A percentile compares a stretch with the other conserved stretches of the same genome.
Evolutionary conservation across 805 yeast genomes (phyloP).

Genomic region (Cyberlindnera americana): DNA sequence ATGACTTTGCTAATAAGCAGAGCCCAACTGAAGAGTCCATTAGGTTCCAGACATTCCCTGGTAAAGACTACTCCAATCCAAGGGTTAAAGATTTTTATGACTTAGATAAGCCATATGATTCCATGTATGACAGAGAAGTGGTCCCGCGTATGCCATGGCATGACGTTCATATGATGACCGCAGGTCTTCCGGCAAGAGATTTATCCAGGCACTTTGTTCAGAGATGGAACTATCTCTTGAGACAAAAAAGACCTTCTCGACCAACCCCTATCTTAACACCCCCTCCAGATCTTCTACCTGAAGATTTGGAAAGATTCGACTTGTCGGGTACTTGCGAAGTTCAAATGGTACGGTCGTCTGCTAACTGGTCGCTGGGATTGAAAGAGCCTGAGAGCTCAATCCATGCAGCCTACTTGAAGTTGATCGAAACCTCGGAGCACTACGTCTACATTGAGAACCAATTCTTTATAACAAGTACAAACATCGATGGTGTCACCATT

Average conservation of each 20-base stretch:
- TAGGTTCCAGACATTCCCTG: constrained; percentile 71
- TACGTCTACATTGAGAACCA: constrained; percentile 94
- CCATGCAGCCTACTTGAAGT: constrained; percentile 85
- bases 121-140: constrained; percentile 78
- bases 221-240: constrained; percentile 90
- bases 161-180: constrained; percentile 93
- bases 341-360: constrained; percentile 84
- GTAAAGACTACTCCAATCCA: constrained; percentile 96
- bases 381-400: constrained; percentile 83
- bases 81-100: constrained; percentile 82
- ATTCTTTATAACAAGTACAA: constrained; percentile 88
- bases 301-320: constrained; percentile 54
- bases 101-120: constrained; percentile 82
- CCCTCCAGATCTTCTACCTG: constrained; percentile 78
- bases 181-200: constrained; percentile 94
- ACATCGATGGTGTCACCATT: constrained; percentile 76
- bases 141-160: constrained; percentile 99
- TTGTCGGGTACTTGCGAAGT: constrained; percentile 86
- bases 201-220: constrained; percentile 92
- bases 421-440: constrained; percentile 90
- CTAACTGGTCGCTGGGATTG: constrained; percentile 91
- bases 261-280: constrained; percentile 90
- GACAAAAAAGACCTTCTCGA: constrained; percentile 94
- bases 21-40: constrained; percentile 39
- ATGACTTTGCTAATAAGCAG: constrained; percentile 30